Conservation (phyloP, 805 yeast species). For the Saturnispora diversa region DNA sequence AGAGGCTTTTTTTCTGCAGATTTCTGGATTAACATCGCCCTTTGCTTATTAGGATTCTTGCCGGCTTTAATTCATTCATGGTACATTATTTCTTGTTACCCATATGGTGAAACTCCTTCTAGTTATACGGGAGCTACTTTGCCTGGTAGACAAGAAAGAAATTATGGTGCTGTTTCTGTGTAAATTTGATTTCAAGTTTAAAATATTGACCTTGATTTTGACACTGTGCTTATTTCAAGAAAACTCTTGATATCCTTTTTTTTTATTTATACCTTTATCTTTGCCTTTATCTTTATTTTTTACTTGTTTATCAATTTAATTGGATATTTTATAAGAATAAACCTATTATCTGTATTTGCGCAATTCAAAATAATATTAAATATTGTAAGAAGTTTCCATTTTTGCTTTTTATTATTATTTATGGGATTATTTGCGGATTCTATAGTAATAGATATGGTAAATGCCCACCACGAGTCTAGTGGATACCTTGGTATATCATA, state of each 20-base stretch:
- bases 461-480: neutral
- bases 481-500: neutral
- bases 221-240: too few species aligned
- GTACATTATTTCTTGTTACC: constrained; percentile 71
- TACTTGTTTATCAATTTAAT: too few species aligned
- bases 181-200: too few species aligned
- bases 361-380: too few species aligned
- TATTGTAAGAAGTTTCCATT: too few species aligned
- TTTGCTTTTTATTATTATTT: too few species aligned
- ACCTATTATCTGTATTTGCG: too few species aligned
- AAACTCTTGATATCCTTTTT: too few species aligned
- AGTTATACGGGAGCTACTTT: constrained; percentile 28
- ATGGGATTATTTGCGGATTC: constrained; percentile 3
- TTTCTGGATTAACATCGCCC: constrained; percentile 53
- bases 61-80: constrained; percentile 76
- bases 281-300: too few species aligned
- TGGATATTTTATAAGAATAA: too few species aligned
- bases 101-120: constrained; percentile 30
- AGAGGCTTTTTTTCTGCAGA: constrained; percentile 56
- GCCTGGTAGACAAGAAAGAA: constrained; percentile 30
- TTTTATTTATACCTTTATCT: too few species aligned
- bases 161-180: constrained; percentile 28
- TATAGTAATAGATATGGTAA: neutral
- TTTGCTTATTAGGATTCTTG: constrained; percentile 61
- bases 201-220: too few species aligned